A percentile compares a stretch with the other conserved stretches of the same genome.
phyloP scores from a whole-genome alignment of 2,329 filamentous ascomycete genomes.

The Alternaria burnsii region DNA sequence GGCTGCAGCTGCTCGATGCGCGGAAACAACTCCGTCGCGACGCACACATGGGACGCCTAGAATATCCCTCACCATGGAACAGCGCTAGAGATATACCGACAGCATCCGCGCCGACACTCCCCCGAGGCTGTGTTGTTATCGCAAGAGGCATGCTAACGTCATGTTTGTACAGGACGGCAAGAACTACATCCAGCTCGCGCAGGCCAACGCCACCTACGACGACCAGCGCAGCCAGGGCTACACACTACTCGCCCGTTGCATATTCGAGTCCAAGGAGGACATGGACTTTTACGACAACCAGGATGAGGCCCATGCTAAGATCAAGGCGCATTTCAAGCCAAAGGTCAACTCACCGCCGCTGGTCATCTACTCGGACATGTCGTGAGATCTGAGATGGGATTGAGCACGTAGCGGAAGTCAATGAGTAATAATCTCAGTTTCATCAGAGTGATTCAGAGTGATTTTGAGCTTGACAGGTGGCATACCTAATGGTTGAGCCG shows the following conservation, averaged over 20 bases:
- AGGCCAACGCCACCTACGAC: slow-evolving; percentile 63
- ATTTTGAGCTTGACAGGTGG: not conserved
- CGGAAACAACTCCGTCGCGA: slow-evolving; percentile 5
- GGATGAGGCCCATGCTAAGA: slow-evolving; percentile 59
- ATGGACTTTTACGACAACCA: slow-evolving; percentile 5
- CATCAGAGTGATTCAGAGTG: not conserved
- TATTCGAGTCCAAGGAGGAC: slow-evolving; percentile 67
- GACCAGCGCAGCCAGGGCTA: slow-evolving; percentile 71
- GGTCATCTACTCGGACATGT: slow-evolving; percentile 38
- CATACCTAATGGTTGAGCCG: too few species aligned
- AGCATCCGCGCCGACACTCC: not conserved
- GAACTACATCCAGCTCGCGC: slow-evolving; percentile 70
- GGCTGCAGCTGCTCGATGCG: slow-evolving; percentile 12
- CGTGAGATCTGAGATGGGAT: not conserved
- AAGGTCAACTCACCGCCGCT: slow-evolving; percentile 41
- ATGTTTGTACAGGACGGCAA: slow-evolving; percentile 67
- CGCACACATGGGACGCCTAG: slow-evolving; percentile 10
- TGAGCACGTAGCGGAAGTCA: not conserved
- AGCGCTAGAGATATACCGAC: slow-evolving; percentile 8
- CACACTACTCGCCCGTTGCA: slow-evolving; percentile 69
- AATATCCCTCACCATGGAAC: not conserved
- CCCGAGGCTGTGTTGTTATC: slow-evolving; percentile 7
- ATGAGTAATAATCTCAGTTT: not conserved
- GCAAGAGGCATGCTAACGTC: slow-evolving; percentile 17
- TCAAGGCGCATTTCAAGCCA: slow-evolving; percentile 53